Base-by-base conservation (phyloP, 2,329 filamentous ascomycete species). In the Sporothrix schenckii region DNA sequence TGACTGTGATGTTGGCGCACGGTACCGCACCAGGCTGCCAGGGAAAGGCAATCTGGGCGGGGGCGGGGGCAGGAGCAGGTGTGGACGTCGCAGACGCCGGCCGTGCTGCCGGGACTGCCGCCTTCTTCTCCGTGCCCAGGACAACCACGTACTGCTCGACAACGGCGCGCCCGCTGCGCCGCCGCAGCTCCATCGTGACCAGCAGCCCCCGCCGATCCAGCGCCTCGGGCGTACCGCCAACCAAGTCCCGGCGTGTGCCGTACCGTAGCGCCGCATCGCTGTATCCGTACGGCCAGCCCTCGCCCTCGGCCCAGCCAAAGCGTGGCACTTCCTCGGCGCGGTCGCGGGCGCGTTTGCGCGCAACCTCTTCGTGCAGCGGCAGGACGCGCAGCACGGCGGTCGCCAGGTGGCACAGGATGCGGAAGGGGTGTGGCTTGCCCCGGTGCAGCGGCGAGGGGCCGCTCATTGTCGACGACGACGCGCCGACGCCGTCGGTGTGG, bases 151-250 rank as follows among this genome's bases (percentile, higher is more conserved):
- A 90, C 61, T 80, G 83, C 79, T 97, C 94, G 10, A 85, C 81
- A 19, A 97, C 89, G 0, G 90, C 88, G 4, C 93, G 85, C 0
- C 94, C 94, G 75, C 91, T 94, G 75, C 93, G 91, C 69, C 94
- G 85, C 13, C 95, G 86, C 75, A 97, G 87, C 79, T 99, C 94
- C 86, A 97, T 91, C 76, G 92, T 89, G 7, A 97, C 79, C 0
- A 97, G 92, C 0, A 94, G 78, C 0, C 87, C 91, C 0, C 82
- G 81, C 11, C 74, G 72, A 7, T 71, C 71, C 19, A 44, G 52
- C 71, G 69, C 39, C 13, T 63, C n/a, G 4, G 39, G 58, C 74
- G 44, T 83, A 84, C 44, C 41, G 10, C 6, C 67, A 27, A 69
- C 21, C 14, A 73, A 53, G 4, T 70, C 70, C 1, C 19, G 50